Evolutionary conservation across 2,329 filamentous ascomycete species (phyloP).

Genomic region (Plenodomus tracheiphilus): DNA sequence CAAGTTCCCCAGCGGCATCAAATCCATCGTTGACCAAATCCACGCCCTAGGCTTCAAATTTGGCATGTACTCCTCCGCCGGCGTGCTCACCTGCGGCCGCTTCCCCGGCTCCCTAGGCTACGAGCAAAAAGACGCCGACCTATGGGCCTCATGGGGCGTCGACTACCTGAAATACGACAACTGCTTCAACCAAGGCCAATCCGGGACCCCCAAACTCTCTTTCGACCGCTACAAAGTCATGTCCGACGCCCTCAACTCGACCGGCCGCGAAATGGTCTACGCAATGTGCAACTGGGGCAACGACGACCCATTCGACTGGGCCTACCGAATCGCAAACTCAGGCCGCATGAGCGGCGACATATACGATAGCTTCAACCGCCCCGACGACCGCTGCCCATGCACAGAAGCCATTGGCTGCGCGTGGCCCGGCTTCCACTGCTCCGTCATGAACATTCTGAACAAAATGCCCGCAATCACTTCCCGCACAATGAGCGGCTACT

Average conservation of each 20-base stretch:
- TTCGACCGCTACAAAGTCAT: constrained; percentile 54
- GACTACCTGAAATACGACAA: constrained; percentile 58
- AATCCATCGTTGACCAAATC: constrained; percentile 51
- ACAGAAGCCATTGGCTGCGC: constrained; percentile 48
- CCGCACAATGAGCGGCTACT: constrained; percentile 49
- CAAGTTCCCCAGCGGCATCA: constrained; percentile 52
- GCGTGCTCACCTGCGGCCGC: constrained; percentile 47
- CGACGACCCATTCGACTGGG: constrained; percentile 53
- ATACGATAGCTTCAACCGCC: constrained; percentile 51
- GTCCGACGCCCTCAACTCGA: constrained; percentile 53
- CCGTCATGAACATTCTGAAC: constrained; percentile 55
- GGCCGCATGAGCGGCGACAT: constrained; percentile 54
- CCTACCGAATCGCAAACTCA: constrained; percentile 52
- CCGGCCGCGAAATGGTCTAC: constrained; percentile 52
- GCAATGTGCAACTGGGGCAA: constrained; percentile 58
- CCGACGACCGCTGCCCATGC: constrained; percentile 49
- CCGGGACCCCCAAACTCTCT: constrained; percentile 51
- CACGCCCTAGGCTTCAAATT: constrained; percentile 55
- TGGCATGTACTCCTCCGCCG: constrained; percentile 58
- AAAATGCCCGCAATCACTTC: constrained; percentile 50
- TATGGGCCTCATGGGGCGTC: constrained; percentile 57
- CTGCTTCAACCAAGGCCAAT: constrained; percentile 59
- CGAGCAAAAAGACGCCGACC: constrained; percentile 57
- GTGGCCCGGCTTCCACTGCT: constrained; percentile 53
- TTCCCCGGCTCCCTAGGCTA: constrained; percentile 53